Conservation (phyloP, 1,284 basidiomycete genomes). For the Tausonia pullulans region DNA sequence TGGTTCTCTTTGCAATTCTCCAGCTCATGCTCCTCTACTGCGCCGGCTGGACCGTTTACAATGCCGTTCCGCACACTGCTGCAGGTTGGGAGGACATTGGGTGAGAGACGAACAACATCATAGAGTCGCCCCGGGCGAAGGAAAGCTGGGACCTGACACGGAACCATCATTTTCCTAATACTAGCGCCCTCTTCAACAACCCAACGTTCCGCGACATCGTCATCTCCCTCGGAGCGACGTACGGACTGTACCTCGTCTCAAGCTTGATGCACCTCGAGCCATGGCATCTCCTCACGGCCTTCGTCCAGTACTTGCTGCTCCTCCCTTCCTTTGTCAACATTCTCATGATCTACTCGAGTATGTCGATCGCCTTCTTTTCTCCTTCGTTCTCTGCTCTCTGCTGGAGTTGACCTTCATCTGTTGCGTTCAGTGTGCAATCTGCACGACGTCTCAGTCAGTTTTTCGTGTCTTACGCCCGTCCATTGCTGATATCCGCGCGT, state of each 20-base stretch:
- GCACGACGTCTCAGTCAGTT: constrained; percentile 68
- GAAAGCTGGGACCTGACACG: no score
- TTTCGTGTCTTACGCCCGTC: neutral
- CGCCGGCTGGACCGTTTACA: constrained; percentile 74
- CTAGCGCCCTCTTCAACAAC: constrained; percentile 34
- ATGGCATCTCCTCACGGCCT: constrained; percentile 81
- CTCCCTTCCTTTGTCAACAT: constrained; percentile 66
- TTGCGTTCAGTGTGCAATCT: constrained; percentile 54
- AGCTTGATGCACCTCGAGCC: constrained; percentile 80
- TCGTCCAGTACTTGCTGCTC: constrained; percentile 29
- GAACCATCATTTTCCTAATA: no score
- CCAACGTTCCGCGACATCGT: constrained; percentile 72
- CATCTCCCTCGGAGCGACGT: constrained; percentile 71
- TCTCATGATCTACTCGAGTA: constrained; percentile 40
- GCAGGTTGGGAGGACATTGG: constrained; percentile 59
- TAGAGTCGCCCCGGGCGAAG: constrained; percentile 52
- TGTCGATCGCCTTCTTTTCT: neutral
- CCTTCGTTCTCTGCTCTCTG: neutral
- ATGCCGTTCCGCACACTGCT: constrained; percentile 61
- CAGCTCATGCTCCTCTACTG: constrained; percentile 52
- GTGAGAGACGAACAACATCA: constrained; percentile 28
- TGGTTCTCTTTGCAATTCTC: constrained; percentile 31
- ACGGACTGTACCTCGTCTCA: constrained; percentile 75
- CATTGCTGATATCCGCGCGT: neutral
- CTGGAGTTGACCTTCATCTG: constrained; percentile 59